A percentile compares a stretch with the other conserved stretches of the same genome.
These are phyloP conservation scores for Puya raimondii DNA, from an alignment of 176 grass and related monocot species.

Conservation along the genomic window DNA sequence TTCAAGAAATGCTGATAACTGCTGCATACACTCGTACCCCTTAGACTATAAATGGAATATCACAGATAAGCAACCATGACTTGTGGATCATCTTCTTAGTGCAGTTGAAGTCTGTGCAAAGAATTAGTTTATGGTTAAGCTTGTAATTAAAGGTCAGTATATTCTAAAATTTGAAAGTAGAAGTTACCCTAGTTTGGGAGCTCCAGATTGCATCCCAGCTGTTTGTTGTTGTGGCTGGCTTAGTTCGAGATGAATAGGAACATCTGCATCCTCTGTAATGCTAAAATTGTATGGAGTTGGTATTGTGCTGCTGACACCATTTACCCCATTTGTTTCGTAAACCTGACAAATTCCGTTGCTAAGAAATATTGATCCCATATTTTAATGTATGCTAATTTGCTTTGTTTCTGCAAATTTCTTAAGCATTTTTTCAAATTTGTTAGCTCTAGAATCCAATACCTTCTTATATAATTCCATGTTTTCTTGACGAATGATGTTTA, in stretches of 20 bases:
- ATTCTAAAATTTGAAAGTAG: constrained; percentile 1
- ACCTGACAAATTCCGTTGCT: constrained; percentile 28
- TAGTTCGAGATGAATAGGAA: constrained; percentile 50
- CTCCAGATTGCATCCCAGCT: constrained; percentile 12
- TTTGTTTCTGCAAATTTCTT: neutral
- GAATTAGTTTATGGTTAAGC: constrained; percentile 6
- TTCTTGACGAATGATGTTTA: constrained; percentile 54
- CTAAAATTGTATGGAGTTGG: constrained; percentile 44
- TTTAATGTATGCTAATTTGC: constrained; percentile 1
- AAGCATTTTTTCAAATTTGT: constrained; percentile 8
- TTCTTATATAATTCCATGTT: constrained; percentile 61
- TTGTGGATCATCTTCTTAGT: constrained; percentile 12
- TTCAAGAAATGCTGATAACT: neutral
- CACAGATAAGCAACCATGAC: neutral
- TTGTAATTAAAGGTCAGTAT: constrained; percentile 8
- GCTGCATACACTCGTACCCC: neutral
- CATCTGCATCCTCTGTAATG: constrained; percentile 29
- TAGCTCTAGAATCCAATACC: constrained; percentile 23
- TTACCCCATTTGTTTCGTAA: constrained; percentile 31
- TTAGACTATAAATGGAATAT: neutral
- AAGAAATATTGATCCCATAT: neutral
- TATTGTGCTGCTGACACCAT: constrained; percentile 31
- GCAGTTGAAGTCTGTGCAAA: constrained; percentile 31
- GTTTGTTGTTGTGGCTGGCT: constrained; percentile 35
- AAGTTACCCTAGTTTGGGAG: constrained; percentile 75